Evolutionary conservation across 805 yeast genomes (phyloP).

Genomic region (Monosporozyma aquatica): DNA sequence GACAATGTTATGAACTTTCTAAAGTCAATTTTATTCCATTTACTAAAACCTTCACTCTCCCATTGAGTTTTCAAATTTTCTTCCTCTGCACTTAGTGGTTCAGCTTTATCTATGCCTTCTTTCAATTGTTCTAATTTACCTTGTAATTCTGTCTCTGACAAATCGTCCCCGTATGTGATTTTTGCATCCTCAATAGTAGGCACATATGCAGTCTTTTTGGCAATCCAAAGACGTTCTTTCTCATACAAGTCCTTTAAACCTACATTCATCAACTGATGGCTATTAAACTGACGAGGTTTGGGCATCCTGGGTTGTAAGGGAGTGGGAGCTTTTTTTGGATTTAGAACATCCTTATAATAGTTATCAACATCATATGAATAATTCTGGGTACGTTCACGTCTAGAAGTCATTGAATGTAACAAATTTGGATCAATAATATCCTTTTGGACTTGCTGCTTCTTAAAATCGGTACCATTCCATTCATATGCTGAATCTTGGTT

Average conservation of each 20-base stretch:
- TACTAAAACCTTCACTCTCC: conserved; percentile 58
- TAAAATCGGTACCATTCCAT: conserved; percentile 81
- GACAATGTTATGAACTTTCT: conserved; percentile 65
- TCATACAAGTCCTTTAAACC: conserved; percentile 68
- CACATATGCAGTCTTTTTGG: conserved; percentile 59
- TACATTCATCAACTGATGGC: conserved; percentile 83
- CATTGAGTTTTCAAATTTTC: conserved; percentile 51
- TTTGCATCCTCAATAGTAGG: conserved; percentile 52
- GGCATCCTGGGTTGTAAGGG: conserved; percentile 74
- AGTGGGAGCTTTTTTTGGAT: conserved; percentile 43
- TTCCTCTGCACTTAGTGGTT: conserved; percentile 78
- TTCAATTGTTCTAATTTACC: conserved; percentile 50
- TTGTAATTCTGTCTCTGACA: conserved; percentile 36
- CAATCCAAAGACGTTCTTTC: conserved; percentile 68
- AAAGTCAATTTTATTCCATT: conserved; percentile 86
- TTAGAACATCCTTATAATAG: conserved; percentile 73
- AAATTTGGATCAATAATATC: conserved; percentile 50
- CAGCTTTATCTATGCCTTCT: conserved; percentile 61
- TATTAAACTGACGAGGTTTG: conserved; percentile 71
- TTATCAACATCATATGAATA: conserved; percentile 81
- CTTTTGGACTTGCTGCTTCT: conserved; percentile 47
- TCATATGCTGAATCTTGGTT: conserved; percentile 69
- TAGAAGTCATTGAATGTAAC: conserved; percentile 63
- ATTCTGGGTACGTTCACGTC: conserved; percentile 57
- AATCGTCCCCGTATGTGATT: conserved; percentile 30